These are phyloP conservation scores for Dipodascopsis uninucleata DNA, from an alignment of 805 yeast species.

Conservation along the genomic window DNA sequence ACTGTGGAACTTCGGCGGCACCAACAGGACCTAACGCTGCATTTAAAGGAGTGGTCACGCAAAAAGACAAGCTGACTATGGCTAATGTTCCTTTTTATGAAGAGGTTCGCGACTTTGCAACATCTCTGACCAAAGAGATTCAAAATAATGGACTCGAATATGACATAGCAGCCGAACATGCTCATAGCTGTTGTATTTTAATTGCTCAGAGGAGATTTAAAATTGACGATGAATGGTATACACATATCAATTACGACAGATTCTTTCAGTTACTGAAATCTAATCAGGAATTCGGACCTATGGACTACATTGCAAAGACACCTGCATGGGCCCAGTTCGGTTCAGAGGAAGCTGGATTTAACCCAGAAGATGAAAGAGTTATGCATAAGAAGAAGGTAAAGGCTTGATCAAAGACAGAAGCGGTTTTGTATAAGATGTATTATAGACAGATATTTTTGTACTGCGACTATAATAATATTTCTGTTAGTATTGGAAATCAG, in stretches of 20 bases:
- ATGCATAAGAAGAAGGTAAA: constrained; percentile 20
- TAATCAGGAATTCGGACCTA: constrained; percentile 65
- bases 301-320: constrained; percentile 77
- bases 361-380: constrained; percentile 73
- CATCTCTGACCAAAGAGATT: constrained; percentile 57
- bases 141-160: constrained; percentile 64
- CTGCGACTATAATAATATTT: not conserved
- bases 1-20: constrained; percentile 89
- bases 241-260: constrained; percentile 78
- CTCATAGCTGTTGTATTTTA: constrained; percentile 88
- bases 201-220: constrained; percentile 73
- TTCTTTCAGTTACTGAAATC: constrained; percentile 66
- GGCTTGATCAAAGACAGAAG: too few species aligned
- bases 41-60: constrained; percentile 12
- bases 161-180: constrained; percentile 90
- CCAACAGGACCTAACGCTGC: constrained; percentile 48
- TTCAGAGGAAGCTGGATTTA: constrained; percentile 78
- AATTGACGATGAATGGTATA: constrained; percentile 72
- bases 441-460: not conserved
- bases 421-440: not conserved
- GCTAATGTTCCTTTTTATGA: constrained; percentile 92
- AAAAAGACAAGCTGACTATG: constrained; percentile 60
- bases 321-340: constrained; percentile 94
- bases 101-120: constrained; percentile 77
- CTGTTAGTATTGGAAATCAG: not conserved